Evolutionary conservation across 495 filamentous ascomycete genomes (phyloP), one percentile per base, ranked within the genome.

Genomic region (Penicillium paxilli): DNA sequence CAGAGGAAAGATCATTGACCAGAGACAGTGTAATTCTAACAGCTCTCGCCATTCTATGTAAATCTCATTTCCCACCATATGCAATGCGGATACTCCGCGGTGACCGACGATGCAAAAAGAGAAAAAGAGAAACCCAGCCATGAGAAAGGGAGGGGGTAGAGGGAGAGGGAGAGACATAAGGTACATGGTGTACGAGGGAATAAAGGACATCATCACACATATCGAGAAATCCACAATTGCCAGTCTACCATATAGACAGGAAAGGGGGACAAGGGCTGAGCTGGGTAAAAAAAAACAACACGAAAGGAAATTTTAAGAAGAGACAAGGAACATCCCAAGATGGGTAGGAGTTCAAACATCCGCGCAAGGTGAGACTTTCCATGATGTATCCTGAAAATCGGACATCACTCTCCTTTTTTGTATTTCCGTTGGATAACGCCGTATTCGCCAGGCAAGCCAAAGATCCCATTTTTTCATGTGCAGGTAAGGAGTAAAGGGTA

Each of bases 401-500:
- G 46, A 32, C 53, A 55, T 28, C 38, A 33, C n/a, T n/a, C 47
- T 40, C 49, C 35, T 60, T 54, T 55, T 55, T 55, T 47, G 51
- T 46, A 47, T 40, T 49, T n/a, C 46, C 54, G 33, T 33, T 22
- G 22, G n/a, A 48, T 10, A 55, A 60, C 52, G 57, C 57, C 57
- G 24, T 17, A 14, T 45, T 23, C 57, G 24, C 52, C 52, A 35
- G 24, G 17, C 42, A 48, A 47, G 47, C 33, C 19, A 17, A 19
- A 40, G 17, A 40, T 25, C 41, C n/a, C 8, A n/a, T 23, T 26
- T 46, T 33, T 23, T 11, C 19, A 53, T 33, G 22, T 47, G 30
- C n/a, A 41, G 35, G 35, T 16, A 24, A n/a, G 6, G 9, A 35
- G n/a, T n/a, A 47, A 10, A 16, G 22, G n/a, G 44, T 25, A 26